Base-by-base conservation (phyloP, 352 stramenopile genomes). In the Phytophthora macrochlamydospora region DNA sequence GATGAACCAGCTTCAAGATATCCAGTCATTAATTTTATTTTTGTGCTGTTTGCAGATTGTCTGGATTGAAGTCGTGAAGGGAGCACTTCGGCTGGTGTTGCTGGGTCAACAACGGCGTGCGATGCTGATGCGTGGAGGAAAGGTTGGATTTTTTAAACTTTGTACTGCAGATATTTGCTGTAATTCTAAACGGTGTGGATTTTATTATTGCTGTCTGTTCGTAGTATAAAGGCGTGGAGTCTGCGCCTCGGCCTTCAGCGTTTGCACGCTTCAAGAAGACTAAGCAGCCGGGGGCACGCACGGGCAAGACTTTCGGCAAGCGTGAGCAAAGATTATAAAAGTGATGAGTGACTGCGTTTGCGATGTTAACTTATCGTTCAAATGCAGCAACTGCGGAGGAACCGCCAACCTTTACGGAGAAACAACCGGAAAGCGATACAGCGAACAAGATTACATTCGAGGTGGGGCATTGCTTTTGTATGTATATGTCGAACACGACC, bases 11-110 rank as follows among this genome's bases (percentile, higher is more conserved):
- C 18, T 24, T 24, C 18, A 24, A 24, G 18, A 24, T 24, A 24
- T 24, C 18, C 18, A 24, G 18, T 24, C 18, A 24, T 24, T 24
- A 24, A 24, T 24, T 24, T 54, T 28, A 13, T 12, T 59, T 18
- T 37, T 59, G 11, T 40, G 7, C 33, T 7, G 43, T 29, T 48
- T 56, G 8, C 71, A 90, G 73, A 94, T 95, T 75, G 78, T 94
- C 9, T 87, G 75, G 76, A 59, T 95, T 8, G 87, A 95, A 55
- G 46, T 88, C 18, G 73, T 91, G 59, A 95, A 95, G 69, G 74
- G 79, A 31, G 65, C 90, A 7, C 79, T 88, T 37, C 87, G 87
- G 30, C 52, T 95, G 8, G 33, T 92, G 38, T 62, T 95, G 35
- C 67, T 95, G 28, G 42, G 79, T 18, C 85, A 92, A 49, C 72